Percentiles rank a stretch among this genome's conserved stretches.
Conservation (phyloP, 192 early-diverging fungal genomes). For the Entomortierella chlamydospora region DNA sequence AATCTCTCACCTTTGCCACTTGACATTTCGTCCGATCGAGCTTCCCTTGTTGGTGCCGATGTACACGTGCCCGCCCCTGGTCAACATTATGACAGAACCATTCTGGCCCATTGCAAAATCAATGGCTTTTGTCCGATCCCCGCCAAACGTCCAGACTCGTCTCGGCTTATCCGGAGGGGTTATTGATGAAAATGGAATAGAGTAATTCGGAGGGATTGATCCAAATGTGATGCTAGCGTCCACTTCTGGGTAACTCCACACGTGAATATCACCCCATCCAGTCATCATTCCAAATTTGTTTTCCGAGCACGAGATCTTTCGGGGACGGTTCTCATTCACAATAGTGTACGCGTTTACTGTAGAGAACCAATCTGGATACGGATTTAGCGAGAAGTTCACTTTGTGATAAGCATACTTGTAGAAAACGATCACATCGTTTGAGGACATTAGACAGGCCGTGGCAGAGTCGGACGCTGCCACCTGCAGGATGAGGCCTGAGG, state of each 20-base stretch:
- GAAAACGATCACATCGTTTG: slow-evolving; percentile 71
- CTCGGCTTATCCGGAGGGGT: slow-evolving; percentile 43
- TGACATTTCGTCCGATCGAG: slow-evolving; percentile 32
- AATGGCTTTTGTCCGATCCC: slow-evolving; percentile 57
- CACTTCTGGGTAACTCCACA: slow-evolving; percentile 48
- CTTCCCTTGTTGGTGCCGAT: slow-evolving; percentile 60
- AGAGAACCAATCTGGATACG: slow-evolving; percentile 30
- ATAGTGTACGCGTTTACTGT: not conserved
- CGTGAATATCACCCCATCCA: slow-evolving; percentile 34
- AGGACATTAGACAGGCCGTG: slow-evolving; percentile 68
- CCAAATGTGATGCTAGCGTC: slow-evolving; percentile 39
- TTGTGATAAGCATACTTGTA: slow-evolving; percentile 61
- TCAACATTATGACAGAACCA: slow-evolving; percentile 73
- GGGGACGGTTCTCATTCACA: slow-evolving; percentile 19
- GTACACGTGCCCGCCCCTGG: slow-evolving; percentile 73
- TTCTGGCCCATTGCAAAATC: slow-evolving; percentile 79
- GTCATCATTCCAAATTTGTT: slow-evolving; percentile 51
- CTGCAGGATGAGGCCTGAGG: slow-evolving; percentile 62
- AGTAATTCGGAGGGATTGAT: slow-evolving; percentile 36
- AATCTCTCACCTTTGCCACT: slow-evolving; percentile 44
- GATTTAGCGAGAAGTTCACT: slow-evolving; percentile 47
- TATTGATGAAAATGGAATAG: slow-evolving; percentile 16
- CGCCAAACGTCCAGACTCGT: slow-evolving; percentile 69
- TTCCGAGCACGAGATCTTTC: slow-evolving; percentile 40
- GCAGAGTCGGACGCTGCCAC: slow-evolving; percentile 74